Base-by-base conservation (phyloP, 768 basidiomycete genomes). In the Rossbeevera mucosa region DNA sequence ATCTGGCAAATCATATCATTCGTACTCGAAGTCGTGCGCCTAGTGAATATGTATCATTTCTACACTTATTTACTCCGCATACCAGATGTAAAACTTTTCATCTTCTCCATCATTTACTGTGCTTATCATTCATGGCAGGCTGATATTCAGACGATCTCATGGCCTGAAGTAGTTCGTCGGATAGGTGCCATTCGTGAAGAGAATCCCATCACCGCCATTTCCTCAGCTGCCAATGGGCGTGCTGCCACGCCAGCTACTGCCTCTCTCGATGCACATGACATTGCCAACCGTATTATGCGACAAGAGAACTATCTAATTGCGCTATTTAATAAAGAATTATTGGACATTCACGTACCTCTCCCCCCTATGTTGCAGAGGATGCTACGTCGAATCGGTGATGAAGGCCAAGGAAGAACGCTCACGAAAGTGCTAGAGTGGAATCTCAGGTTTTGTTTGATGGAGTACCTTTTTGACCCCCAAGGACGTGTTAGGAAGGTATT, bases 281-380 rank as follows among this genome's bases (percentile, higher is more conserved):
- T 98, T 48, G 95, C 95, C 4, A 98, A 97, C 66, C 87, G 96
- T 47, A 97, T 99, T 62, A 81, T 99, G 83, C 82, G 96, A 28
- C 92, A 97, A 67, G 96, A 98, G 66, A 99, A 99, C 71, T 99
- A 98, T 66, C 79, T 99, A 47, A 96, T 98, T 53, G 94, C 96
- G 0, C 71, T 99, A 18, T 96, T 99, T 71, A 99, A 98, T 73
- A 98, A 97, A 67, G 93, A 96, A 57, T 70, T 98, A 5, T 76
- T 99, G 47, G 90, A 99, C 70, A 76, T 98, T 20, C 83, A 85
- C 8, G 80, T 93, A 1, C 91, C 96, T 2, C 63, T 94, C 24
- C 94, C 93, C 5, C 67, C 59, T 20, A 51, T 71, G n/a, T 60
- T 86, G 44, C 76, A 80, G 56, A 75, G 71, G 12, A 77, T 85